A percentile compares a stretch with the other conserved stretches of the same genome.
phyloP scores from a whole-genome alignment of 306 rosid genomes.

The Quercus suber region DNA sequence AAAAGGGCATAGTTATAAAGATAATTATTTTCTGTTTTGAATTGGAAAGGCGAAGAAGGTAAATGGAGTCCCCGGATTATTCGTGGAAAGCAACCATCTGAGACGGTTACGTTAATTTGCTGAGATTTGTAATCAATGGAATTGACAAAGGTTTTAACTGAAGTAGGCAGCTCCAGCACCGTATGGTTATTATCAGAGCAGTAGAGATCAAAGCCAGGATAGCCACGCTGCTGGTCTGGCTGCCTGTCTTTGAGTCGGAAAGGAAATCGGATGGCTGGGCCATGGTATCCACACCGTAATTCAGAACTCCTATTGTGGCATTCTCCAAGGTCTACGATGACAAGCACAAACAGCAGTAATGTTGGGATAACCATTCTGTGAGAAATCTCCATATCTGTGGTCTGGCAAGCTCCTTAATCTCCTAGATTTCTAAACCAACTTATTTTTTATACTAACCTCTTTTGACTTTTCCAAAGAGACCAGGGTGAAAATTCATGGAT shows the following conservation, averaged over 20 bases:
- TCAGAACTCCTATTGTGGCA: neutral
- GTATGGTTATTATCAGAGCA: no score
- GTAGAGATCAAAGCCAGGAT: neutral
- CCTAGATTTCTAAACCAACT: no score
- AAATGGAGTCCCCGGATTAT: neutral
- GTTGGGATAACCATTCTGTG: no score
- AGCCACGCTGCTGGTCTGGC: neutral
- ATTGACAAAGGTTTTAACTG: neutral
- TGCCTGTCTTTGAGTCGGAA: conserved; percentile 4
- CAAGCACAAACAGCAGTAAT: no score
- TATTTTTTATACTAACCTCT: no score
- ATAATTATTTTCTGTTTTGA: no score
- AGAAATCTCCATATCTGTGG: neutral
- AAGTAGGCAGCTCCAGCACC: neutral
- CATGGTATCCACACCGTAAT: conserved; percentile 7
- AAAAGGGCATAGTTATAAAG: no score
- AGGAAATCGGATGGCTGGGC: conserved; percentile 26
- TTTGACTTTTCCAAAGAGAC: no score
- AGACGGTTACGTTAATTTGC: neutral
- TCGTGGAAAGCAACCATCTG: neutral
- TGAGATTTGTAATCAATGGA: neutral
- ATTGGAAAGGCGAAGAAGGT: neutral
- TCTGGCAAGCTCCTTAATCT: neutral
- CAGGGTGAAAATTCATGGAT: no score
- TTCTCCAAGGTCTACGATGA: neutral